phyloP scores from a whole-genome alignment of 257 asterid genomes.

The Rehmannia glutinosa region DNA sequence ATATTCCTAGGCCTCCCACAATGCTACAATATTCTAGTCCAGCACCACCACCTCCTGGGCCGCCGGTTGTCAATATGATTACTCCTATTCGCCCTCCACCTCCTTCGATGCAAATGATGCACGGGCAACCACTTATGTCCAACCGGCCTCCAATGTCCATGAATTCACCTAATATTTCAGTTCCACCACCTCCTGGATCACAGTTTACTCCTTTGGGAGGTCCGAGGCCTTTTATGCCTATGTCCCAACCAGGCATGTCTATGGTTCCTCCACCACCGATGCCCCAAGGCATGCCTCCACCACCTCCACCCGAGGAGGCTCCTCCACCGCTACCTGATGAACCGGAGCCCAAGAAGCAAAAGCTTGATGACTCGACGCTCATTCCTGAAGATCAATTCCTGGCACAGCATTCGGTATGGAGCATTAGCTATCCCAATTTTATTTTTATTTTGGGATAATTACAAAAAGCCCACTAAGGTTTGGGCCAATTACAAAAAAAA shows the following conservation, averaged over 20 bases:
- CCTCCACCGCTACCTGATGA: slow-evolving; percentile 98
- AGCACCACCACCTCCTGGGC: slow-evolving; percentile 70
- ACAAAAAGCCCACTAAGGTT: no score
- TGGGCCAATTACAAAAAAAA: no score
- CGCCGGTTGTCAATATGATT: slow-evolving; percentile 53
- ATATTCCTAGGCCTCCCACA: slow-evolving; percentile 72
- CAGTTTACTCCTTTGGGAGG: slow-evolving; percentile 68
- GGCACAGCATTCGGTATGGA: slow-evolving; percentile 64
- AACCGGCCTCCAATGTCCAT: slow-evolving; percentile 60
- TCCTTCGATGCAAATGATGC: slow-evolving; percentile 68
- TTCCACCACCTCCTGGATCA: slow-evolving; percentile 86
- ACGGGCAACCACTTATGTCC: slow-evolving; percentile 59
- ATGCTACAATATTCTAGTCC: slow-evolving; percentile 51
- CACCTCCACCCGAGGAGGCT: slow-evolving; percentile 94
- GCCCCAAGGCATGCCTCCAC: slow-evolving; percentile 80
- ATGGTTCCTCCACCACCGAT: slow-evolving; percentile 79
- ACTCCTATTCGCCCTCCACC: slow-evolving; percentile 67
- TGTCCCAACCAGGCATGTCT: slow-evolving; percentile 73
- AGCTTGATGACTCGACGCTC: slow-evolving; percentile 75
- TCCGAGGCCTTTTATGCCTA: slow-evolving; percentile 52
- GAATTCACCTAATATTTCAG: slow-evolving; percentile 37
- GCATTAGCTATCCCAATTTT: no score
- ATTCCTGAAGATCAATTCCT: slow-evolving; percentile 88
- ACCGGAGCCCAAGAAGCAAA: slow-evolving; percentile 93
- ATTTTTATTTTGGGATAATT: not conserved